phyloP scores from a whole-genome alignment of 768 basidiomycete genomes.

The Rhizopogon roseolus region DNA sequence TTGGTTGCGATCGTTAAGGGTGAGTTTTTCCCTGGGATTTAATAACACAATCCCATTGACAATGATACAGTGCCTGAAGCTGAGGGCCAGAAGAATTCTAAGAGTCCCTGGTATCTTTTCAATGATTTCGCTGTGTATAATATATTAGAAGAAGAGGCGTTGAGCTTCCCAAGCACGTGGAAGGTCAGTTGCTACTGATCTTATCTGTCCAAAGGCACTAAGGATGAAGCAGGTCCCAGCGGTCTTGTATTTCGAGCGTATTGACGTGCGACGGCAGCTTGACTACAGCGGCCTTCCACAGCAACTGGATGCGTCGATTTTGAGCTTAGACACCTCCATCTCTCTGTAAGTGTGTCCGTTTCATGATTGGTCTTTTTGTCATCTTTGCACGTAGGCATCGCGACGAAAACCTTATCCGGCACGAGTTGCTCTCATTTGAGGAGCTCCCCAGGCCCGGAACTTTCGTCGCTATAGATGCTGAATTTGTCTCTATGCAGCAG shows the following conservation, averaged over 20 bases:
- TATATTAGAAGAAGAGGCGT: constrained; percentile 79
- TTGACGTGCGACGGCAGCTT: constrained; percentile 51
- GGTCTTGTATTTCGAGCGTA: constrained; percentile 84
- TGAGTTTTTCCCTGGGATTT: constrained; percentile 15
- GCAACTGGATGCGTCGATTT: constrained; percentile 65
- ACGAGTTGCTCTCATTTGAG: constrained; percentile 61
- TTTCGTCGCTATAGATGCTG: constrained; percentile 92
- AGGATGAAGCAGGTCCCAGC: constrained; percentile 63
- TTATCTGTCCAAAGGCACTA: neutral
- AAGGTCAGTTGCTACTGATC: constrained; percentile 53
- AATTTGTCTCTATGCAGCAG: constrained; percentile 97
- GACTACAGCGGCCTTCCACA: constrained; percentile 64
- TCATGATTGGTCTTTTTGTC: neutral
- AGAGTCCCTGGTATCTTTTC: constrained; percentile 86
- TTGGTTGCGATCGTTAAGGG: constrained; percentile 87
- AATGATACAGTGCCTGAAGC: constrained; percentile 60
- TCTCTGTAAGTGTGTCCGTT: constrained; percentile 51
- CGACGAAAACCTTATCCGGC: constrained; percentile 67
- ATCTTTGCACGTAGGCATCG: constrained; percentile 53
- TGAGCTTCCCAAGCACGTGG: constrained; percentile 87
- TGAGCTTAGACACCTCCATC: constrained; percentile 85
- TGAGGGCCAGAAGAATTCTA: constrained; percentile 34
- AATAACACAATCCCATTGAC: neutral
- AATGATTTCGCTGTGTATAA: constrained; percentile 93
- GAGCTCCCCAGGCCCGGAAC: constrained; percentile 87